A percentile compares a stretch with the other conserved stretches of the same genome.
Evolutionary conservation across 2,329 filamentous ascomycete genomes (phyloP).

Genomic region (Apiospora pterosperma): DNA sequence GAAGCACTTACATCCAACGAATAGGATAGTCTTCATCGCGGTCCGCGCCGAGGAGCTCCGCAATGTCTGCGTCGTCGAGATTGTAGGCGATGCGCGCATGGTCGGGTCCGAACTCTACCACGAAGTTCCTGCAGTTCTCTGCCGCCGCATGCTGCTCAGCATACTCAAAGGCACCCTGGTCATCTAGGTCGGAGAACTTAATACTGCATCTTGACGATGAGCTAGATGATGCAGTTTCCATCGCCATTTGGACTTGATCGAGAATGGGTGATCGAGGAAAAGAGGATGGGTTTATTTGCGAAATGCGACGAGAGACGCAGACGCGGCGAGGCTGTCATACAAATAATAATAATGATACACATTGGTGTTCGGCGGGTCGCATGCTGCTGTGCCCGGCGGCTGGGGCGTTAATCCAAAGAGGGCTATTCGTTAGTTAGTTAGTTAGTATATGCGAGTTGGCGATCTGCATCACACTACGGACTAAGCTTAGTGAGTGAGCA

Average conservation of each 20-base stretch:
- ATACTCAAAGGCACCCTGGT: conserved; percentile 39
- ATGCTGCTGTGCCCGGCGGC: background rate
- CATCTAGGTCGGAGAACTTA: conserved; percentile 52
- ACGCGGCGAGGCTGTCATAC: conserved; percentile 2
- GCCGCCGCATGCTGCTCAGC: conserved; percentile 38
- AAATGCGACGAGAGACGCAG: background rate
- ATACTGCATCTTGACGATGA: background rate
- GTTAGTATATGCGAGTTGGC: background rate
- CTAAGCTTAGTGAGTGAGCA: too few relatives aligned
- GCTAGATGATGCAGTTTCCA: background rate
- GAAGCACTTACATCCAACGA: conserved; percentile 63
- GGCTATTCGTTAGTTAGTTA: background rate
- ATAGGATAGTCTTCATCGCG: conserved; percentile 44
- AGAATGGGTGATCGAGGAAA: background rate
- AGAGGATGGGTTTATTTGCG: background rate
- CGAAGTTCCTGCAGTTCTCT: conserved; percentile 52
- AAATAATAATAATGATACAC: background rate
- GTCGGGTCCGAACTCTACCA: conserved; percentile 60
- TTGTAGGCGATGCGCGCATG: conserved; percentile 55
- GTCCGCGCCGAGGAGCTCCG: conserved; percentile 29
- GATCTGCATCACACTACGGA: background rate
- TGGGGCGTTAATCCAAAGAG: background rate
- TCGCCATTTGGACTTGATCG: background rate
- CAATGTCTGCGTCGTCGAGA: conserved; percentile 40
- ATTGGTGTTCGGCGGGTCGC: background rate